Evolutionary conservation across 805 yeast species (phyloP).

Genomic region (Schwanniomyces vanrijiae): DNA sequence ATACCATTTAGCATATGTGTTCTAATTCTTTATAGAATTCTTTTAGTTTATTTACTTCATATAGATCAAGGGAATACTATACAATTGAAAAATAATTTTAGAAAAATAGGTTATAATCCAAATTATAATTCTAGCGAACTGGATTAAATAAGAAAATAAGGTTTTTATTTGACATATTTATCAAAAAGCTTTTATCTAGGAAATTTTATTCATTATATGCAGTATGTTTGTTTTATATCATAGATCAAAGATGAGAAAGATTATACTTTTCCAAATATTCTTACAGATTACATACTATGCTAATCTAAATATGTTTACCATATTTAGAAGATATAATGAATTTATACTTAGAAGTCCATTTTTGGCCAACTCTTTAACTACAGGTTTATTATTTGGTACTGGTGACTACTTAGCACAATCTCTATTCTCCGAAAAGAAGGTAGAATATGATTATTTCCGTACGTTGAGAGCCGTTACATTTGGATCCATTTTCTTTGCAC

Average conservation of each 20-base stretch:
- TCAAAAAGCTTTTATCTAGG: too few species aligned
- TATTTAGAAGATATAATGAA: constrained; percentile 22
- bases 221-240: not conserved
- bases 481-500: constrained; percentile 75
- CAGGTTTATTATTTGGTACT: constrained; percentile 62
- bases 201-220: not conserved
- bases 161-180: too few species aligned
- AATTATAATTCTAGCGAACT: too few species aligned
- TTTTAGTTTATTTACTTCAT: not conserved
- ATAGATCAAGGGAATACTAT: too few species aligned
- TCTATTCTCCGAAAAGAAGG: constrained; percentile 35
- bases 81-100: too few species aligned
- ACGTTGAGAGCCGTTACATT: constrained; percentile 65
- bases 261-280: not conserved
- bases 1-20: too few species aligned
- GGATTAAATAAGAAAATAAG: too few species aligned
- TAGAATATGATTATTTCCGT: constrained; percentile 49
- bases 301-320: constrained; percentile 12
- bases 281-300: not conserved
- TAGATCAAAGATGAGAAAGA: not conserved
- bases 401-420: constrained; percentile 78
- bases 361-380: constrained; percentile 46
- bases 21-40: not conserved
- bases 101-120: too few species aligned
- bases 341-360: constrained; percentile 37